Conservation (phyloP, 768 basidiomycete species). For the Boletus subparvulus region DNA sequence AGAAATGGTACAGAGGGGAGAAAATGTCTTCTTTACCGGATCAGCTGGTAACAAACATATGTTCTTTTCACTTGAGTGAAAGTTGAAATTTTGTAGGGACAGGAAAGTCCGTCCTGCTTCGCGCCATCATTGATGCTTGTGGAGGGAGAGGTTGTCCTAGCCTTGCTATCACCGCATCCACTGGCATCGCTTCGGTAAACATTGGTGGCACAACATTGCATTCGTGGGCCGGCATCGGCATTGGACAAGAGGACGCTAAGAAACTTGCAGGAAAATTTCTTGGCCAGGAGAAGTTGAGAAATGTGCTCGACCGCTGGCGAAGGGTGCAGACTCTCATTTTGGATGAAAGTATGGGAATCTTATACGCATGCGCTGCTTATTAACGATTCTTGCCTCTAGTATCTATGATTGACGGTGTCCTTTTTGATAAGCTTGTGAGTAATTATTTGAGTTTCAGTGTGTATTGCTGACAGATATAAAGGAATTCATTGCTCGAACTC, state of each 20-base stretch:
- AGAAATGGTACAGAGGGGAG: slow-evolving; percentile 51
- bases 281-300: slow-evolving; percentile 37
- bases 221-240: slow-evolving; percentile 78
- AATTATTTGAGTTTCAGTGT: slow-evolving; percentile 31
- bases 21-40: slow-evolving; percentile 84
- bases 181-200: slow-evolving; percentile 78
- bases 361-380: not conserved
- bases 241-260: slow-evolving; percentile 59
- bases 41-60: slow-evolving; percentile 54
- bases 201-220: slow-evolving; percentile 83
- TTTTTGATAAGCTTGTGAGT: slow-evolving; percentile 79
- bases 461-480: slow-evolving; percentile 33
- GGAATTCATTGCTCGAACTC: slow-evolving; percentile 60
- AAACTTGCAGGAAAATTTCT: slow-evolving; percentile 55
- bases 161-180: slow-evolving; percentile 79
- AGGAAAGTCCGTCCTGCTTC: slow-evolving; percentile 80
- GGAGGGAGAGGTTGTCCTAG: slow-evolving; percentile 34
- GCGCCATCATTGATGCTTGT: slow-evolving; percentile 63
- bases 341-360: slow-evolving; percentile 67
- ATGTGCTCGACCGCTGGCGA: slow-evolving; percentile 61
- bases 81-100: slow-evolving; percentile 47
- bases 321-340: slow-evolving; percentile 67
- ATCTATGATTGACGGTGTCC: slow-evolving; percentile 81
- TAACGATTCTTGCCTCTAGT: slow-evolving; percentile 43
- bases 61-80: not conserved